phyloP scores from a whole-genome alignment of 2,329 filamentous ascomycete genomes.

The Apiospora marii region DNA sequence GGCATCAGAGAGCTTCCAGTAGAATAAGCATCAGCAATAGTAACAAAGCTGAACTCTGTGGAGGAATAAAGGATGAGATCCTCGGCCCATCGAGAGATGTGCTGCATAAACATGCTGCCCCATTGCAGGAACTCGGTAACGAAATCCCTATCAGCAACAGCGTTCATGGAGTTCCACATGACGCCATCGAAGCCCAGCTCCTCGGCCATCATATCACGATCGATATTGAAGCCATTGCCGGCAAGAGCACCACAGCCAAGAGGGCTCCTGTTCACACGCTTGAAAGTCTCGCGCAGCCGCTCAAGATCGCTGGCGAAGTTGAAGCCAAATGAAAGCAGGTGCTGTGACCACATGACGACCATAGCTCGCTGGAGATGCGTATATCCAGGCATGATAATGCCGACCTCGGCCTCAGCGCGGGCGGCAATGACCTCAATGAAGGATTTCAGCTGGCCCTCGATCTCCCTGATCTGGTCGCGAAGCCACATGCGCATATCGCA shows the following conservation, averaged over 20 bases:
- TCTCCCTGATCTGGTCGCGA: constrained; percentile 73
- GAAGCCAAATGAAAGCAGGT: constrained; percentile 73
- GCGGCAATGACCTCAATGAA: constrained; percentile 73
- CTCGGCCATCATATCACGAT: constrained; percentile 73
- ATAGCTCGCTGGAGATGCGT: constrained; percentile 79
- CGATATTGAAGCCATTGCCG: constrained; percentile 78
- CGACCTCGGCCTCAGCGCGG: constrained; percentile 74
- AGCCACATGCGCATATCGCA: constrained; percentile 93
- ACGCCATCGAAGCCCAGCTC: constrained; percentile 77
- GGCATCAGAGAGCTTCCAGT: constrained; percentile 82
- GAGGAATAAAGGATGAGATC: constrained; percentile 80
- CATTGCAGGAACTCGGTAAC: constrained; percentile 76
- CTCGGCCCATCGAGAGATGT: constrained; percentile 76
- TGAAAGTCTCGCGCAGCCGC: constrained; percentile 71
- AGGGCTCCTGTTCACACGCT: constrained; percentile 70
- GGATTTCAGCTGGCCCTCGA: constrained; percentile 73
- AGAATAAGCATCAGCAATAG: constrained; percentile 79
- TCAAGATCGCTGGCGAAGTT: constrained; percentile 73
- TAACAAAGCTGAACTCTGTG: constrained; percentile 78
- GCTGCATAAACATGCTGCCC: constrained; percentile 73
- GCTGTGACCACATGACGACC: constrained; percentile 78
- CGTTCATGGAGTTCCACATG: constrained; percentile 74
- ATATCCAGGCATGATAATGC: constrained; percentile 78
- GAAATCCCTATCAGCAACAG: constrained; percentile 72
- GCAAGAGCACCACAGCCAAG: constrained; percentile 76